These are phyloP conservation scores for Lactifluus pinguis DNA, from an alignment of 768 basidiomycete genomes.

Conservation along the genomic window DNA sequence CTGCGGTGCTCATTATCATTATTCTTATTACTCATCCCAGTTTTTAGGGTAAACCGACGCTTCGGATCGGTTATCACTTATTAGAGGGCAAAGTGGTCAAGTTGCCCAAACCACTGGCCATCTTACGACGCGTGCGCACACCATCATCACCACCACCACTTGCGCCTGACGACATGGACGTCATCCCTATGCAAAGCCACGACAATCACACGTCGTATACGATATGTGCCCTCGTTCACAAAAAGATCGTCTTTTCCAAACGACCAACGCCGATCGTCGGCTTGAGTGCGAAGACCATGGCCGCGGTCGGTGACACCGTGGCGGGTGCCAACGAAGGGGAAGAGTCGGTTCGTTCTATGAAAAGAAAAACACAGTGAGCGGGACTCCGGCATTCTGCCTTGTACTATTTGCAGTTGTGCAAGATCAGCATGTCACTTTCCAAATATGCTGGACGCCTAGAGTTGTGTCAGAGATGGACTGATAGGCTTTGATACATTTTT, in stretches of 20 bases:
- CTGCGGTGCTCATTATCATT: too few relatives aligned
- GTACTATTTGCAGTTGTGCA: too few relatives aligned
- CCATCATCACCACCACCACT: neutral
- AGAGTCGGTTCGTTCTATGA: neutral
- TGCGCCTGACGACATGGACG: neutral
- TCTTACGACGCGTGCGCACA: slow-evolving; percentile 44
- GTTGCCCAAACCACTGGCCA: slow-evolving; percentile 74
- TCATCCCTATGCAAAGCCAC: slow-evolving; percentile 19
- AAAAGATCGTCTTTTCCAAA: slow-evolving; percentile 78
- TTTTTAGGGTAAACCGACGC: slow-evolving; percentile 66
- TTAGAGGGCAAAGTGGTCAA: slow-evolving; percentile 78
- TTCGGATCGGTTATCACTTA: slow-evolving; percentile 81
- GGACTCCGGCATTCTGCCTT: neutral
- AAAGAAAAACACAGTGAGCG: neutral
- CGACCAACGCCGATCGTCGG: slow-evolving; percentile 66
- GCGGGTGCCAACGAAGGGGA: neutral
- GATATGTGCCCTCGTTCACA: slow-evolving; percentile 61
- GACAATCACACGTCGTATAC: slow-evolving; percentile 23
- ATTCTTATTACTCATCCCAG: too few relatives aligned
- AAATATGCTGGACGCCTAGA: too few relatives aligned
- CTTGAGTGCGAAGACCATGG: slow-evolving; percentile 6
- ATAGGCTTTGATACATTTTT: too few relatives aligned
- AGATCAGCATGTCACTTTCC: too few relatives aligned
- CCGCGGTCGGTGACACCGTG: neutral
- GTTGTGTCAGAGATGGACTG: too few relatives aligned